phyloP scores from a whole-genome alignment of 345 rosid species.

The Toxicodendron radicans region DNA sequence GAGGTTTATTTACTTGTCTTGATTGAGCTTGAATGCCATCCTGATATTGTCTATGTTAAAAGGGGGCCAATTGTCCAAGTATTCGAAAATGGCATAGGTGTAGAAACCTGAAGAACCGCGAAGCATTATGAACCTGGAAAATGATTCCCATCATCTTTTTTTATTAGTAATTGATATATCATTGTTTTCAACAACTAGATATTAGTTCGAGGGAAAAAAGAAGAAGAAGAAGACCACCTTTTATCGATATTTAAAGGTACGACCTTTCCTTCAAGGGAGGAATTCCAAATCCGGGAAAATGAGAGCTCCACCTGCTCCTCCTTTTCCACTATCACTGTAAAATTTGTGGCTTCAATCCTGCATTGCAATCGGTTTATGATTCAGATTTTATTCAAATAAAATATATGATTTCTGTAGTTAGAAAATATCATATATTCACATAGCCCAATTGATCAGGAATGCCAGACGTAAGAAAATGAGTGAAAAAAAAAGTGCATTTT shows the following conservation, averaged over 20 bases:
- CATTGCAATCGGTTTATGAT: not conserved
- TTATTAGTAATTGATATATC: not conserved
- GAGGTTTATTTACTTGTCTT: slow-evolving; percentile 54
- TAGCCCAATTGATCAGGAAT: not conserved
- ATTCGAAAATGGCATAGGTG: slow-evolving; percentile 72
- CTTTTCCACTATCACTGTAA: slow-evolving; percentile 47
- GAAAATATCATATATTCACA: not conserved
- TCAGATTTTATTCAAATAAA: not conserved
- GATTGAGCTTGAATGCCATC: slow-evolving; percentile 70
- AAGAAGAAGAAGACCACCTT: slow-evolving; percentile 47
- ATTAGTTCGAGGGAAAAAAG: too few relatives aligned
- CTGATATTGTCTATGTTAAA: slow-evolving; percentile 75
- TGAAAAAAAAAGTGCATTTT: not conserved
- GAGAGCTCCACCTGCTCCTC: slow-evolving; percentile 61
- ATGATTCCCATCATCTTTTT: slow-evolving; percentile 5
- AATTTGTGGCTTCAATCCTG: slow-evolving; percentile 42
- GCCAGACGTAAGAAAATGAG: not conserved
- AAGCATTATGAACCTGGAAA: slow-evolving; percentile 73
- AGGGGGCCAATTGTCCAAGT: slow-evolving; percentile 75
- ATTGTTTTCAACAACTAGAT: not conserved
- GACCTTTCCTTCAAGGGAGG: slow-evolving; percentile 41
- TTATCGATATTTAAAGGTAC: slow-evolving; percentile 68
- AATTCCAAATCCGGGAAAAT: slow-evolving; percentile 56
- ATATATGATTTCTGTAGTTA: not conserved
- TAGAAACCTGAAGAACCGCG: slow-evolving; percentile 79